Evolutionary conservation across 257 asterid genomes (phyloP).

Genomic region (Scutellaria barbata): DNA sequence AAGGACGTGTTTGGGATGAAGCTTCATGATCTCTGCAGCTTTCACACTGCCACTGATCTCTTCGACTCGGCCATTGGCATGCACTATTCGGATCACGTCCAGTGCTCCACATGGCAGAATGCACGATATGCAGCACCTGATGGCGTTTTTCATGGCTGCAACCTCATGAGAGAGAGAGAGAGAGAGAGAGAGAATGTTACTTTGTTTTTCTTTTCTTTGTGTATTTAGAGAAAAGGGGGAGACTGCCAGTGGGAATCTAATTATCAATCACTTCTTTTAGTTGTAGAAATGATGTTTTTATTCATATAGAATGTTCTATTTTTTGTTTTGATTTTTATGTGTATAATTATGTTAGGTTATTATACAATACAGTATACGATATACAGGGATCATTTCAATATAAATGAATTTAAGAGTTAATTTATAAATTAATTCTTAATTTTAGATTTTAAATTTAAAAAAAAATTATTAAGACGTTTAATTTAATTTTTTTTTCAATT

Average conservation of each 20-base stretch:
- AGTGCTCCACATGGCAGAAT: constrained; percentile 97
- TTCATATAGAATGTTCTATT: background rate
- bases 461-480: no score
- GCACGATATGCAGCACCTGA: constrained; percentile 98
- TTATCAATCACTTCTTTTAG: constrained; percentile 37
- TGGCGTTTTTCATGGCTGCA: constrained; percentile 61
- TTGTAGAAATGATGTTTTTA: constrained; percentile 19
- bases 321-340: background rate
- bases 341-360: no score
- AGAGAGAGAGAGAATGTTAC: constrained; percentile 30
- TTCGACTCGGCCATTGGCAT: constrained; percentile 81
- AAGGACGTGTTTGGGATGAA: constrained; percentile 81
- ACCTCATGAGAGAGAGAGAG: constrained; percentile 27
- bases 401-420: no score
- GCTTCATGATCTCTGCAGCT: constrained; percentile 79
- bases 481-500: no score
- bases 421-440: no score
- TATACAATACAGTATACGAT: no score
- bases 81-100: constrained; percentile 92
- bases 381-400: no score
- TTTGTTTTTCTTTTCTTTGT: constrained; percentile 26
- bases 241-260: constrained; percentile 32
- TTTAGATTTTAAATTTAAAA: no score
- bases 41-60: constrained; percentile 68
- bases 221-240: constrained; percentile 28